A percentile compares a stretch with the other conserved stretches of the same genome.
Evolutionary conservation across 2,329 filamentous ascomycete species (phyloP).

Genomic region (Beauveria australis): DNA sequence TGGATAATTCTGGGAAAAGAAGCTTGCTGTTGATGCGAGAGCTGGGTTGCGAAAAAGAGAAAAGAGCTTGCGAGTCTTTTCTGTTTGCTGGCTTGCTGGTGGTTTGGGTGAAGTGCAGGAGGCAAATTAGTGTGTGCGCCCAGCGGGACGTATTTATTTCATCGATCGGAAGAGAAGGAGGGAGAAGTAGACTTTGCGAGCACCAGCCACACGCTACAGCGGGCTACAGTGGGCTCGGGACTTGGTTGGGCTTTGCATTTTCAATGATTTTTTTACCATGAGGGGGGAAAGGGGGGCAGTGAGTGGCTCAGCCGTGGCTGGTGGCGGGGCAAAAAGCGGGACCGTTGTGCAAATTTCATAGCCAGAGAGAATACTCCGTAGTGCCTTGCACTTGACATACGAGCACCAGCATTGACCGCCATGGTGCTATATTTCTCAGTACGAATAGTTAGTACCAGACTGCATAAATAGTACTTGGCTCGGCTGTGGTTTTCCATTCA

Average conservation of each 20-base stretch:
- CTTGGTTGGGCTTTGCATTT: not conserved
- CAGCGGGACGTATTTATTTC: not conserved
- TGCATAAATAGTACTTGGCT: not conserved
- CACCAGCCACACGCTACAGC: slow-evolving; percentile 1
- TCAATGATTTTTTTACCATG: not conserved
- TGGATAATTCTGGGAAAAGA: slow-evolving; percentile 13
- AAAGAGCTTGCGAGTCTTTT: not conserved
- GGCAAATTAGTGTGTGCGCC: slow-evolving; percentile 7
- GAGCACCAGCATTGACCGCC: not conserved
- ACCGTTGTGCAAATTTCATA: not conserved
- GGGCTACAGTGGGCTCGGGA: not conserved
- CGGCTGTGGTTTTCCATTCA: too few species aligned
- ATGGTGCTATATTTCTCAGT: not conserved
- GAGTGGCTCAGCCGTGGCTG: not conserved
- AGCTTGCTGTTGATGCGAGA: not conserved
- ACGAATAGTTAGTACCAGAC: not conserved
- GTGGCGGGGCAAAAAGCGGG: slow-evolving; percentile 3
- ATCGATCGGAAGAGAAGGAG: not conserved
- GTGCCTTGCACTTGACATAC: not conserved
- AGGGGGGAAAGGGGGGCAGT: not conserved
- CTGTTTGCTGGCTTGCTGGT: not conserved
- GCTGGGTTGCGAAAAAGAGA: not conserved
- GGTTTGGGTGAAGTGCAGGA: slow-evolving; percentile 3
- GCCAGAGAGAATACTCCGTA: not conserved
- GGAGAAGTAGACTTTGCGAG: slow-evolving; percentile 1